Percentiles rank a stretch among this genome's conserved stretches.
Evolutionary conservation across 2,329 filamentous ascomycete genomes (phyloP).

Genomic region (Phoma sp.): DNA sequence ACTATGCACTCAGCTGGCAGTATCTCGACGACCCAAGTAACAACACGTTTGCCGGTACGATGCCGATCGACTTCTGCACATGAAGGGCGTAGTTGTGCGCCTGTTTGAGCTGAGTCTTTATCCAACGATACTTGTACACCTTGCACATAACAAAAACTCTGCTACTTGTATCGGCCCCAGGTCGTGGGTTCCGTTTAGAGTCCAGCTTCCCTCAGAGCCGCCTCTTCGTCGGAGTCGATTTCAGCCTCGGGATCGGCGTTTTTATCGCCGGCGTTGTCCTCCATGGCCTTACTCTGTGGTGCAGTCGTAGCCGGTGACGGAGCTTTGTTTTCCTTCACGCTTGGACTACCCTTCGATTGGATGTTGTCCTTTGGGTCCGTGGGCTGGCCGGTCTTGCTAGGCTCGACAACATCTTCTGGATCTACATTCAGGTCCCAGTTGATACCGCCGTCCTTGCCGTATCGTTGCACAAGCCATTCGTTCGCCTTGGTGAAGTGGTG

Average conservation of each 20-base stretch:
- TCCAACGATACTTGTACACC: background rate
- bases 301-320: background rate
- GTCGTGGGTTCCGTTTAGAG: background rate
- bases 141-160: background rate
- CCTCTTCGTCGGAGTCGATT: slow-evolving; percentile 17
- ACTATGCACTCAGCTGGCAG: slow-evolving; percentile 38
- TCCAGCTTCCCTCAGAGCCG: slow-evolving; percentile 11
- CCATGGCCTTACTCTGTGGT: background rate
- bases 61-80: slow-evolving; percentile 36
- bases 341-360: background rate
- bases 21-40: slow-evolving; percentile 40
- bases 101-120: background rate
- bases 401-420: slow-evolving; percentile 43
- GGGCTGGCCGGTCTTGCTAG: slow-evolving; percentile 34
- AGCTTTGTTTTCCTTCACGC: slow-evolving; percentile 8
- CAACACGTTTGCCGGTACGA: slow-evolving; percentile 35
- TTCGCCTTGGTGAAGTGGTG: slow-evolving; percentile 83
- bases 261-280: background rate
- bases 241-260: slow-evolving; percentile 9
- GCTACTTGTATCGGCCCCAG: background rate
- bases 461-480: slow-evolving; percentile 79
- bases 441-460: slow-evolving; percentile 80
- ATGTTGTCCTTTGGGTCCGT: slow-evolving; percentile 1
- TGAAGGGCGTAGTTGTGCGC: slow-evolving; percentile 13
- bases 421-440: slow-evolving; percentile 75